Percentiles rank a stretch among this genome's conserved stretches.
phyloP scores from a whole-genome alignment of 75 land plant genomes.

The Selaginella tamariscina region DNA sequence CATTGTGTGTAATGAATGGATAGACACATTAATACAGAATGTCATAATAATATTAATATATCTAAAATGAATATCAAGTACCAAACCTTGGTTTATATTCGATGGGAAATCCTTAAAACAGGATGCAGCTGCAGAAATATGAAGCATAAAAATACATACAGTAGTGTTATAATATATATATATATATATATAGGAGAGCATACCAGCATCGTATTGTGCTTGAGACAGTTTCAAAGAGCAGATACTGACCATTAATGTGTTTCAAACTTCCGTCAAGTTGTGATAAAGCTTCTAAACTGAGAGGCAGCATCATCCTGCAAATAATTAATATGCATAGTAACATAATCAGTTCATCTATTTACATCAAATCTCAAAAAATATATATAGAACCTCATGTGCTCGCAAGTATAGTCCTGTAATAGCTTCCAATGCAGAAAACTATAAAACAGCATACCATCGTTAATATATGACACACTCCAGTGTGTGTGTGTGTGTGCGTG shows the following conservation, averaged over 20 bases:
- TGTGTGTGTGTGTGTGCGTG: too few species aligned
- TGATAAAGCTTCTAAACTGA: neutral
- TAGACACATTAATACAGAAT: too few species aligned
- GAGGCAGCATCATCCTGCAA: slow-evolving; percentile 2
- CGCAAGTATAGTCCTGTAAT: neutral
- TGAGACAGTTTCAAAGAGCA: neutral
- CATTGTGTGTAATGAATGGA: neutral
- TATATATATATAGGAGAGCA: too few species aligned
- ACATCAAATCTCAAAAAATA: neutral
- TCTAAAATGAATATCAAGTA: too few species aligned
- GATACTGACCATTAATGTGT: neutral
- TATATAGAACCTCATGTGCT: neutral
- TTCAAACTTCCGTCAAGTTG: neutral
- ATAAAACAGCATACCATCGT: neutral
- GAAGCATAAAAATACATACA: neutral
- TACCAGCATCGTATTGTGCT: slow-evolving; percentile 4
- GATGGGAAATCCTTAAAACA: neutral
- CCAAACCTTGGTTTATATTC: too few species aligned
- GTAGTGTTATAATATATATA: neutral
- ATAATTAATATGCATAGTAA: neutral
- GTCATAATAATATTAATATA: too few species aligned
- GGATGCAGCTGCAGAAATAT: neutral
- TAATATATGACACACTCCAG: too few species aligned
- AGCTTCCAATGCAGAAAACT: slow-evolving; percentile 9
- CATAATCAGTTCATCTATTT: neutral